A percentile compares a stretch with the other conserved stretches of the same genome.
phyloP scores from a whole-genome alignment of 306 rosid genomes.

The Trichosanthes truncata region DNA sequence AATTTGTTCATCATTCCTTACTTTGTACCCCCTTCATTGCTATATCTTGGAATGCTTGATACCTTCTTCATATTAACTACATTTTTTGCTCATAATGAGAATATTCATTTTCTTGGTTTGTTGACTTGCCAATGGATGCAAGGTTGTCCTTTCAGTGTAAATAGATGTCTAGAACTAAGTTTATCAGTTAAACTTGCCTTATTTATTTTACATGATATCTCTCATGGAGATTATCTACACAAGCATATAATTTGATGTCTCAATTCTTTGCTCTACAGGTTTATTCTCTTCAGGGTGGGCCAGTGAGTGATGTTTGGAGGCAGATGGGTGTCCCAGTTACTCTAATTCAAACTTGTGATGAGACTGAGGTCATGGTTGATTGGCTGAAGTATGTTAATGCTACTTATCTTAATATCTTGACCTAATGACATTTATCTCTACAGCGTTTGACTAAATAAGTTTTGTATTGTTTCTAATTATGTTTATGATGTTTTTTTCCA shows the following conservation, averaged over 20 bases:
- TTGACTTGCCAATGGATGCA: neutral
- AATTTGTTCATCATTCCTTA: neutral
- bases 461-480: slow-evolving; percentile 7
- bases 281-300: slow-evolving; percentile 77
- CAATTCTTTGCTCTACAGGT: slow-evolving; percentile 37
- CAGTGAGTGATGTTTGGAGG: slow-evolving; percentile 55
- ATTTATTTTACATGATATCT: neutral
- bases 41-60: neutral
- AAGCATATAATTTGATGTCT: neutral
- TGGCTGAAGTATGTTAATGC: slow-evolving; percentile 71
- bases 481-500: slow-evolving; percentile 33
- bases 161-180: neutral
- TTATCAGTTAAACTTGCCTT: neutral
- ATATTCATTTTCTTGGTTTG: neutral
- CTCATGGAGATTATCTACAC: neutral
- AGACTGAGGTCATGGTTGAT: slow-evolving; percentile 40
- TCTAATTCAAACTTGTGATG: slow-evolving; percentile 46
- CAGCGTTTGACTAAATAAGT: neutral
- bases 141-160: neutral
- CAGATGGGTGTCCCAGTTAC: slow-evolving; percentile 50
- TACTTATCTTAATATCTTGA: neutral
- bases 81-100: too few species aligned
- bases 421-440: neutral
- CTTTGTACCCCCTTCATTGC: too few species aligned
- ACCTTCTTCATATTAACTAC: too few species aligned